These are phyloP conservation scores for Arthrinium puccinioides DNA, from an alignment of 2,329 filamentous ascomycete genomes.

Conservation along the genomic window DNA sequence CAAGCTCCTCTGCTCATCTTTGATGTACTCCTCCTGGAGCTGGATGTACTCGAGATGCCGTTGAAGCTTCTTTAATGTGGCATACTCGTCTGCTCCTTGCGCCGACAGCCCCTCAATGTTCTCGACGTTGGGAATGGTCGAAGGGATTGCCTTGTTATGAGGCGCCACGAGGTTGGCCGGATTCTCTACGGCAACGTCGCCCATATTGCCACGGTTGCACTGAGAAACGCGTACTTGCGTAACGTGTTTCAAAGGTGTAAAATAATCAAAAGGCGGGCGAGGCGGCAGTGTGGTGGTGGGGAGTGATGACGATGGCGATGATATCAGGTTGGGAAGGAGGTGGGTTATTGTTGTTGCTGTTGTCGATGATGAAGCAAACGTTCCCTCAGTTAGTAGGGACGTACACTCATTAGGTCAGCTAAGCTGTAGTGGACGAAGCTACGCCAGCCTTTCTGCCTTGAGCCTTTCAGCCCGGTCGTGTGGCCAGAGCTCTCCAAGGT, in stretches of 20 bases:
- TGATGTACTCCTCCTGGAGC: conserved; percentile 99
- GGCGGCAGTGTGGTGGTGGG: too few species aligned
- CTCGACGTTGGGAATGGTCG: conserved; percentile 83
- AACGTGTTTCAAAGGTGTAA: not conserved
- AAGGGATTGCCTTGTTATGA: conserved; percentile 73
- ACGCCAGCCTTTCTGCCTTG: conserved; percentile 3
- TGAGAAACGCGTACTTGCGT: not conserved
- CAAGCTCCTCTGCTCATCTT: conserved; percentile 97
- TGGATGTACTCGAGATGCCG: conserved; percentile 97
- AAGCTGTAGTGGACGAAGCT: not conserved
- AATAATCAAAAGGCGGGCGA: too few species aligned
- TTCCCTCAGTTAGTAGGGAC: too few species aligned
- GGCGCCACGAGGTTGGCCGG: conserved; percentile 65
- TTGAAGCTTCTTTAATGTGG: conserved; percentile 91
- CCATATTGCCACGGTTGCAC: conserved; percentile 50
- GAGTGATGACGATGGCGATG: not conserved
- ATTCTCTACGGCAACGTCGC: conserved; percentile 79
- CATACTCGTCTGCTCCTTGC: conserved; percentile 88
- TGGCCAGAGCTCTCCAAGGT: conserved; percentile 1
- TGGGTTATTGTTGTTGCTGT: not conserved
- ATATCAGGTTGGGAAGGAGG: not conserved
- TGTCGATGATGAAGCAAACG: conserved; percentile 2
- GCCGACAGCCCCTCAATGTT: conserved; percentile 75
- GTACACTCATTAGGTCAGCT: too few species aligned
- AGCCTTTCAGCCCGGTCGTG: conserved; percentile 5